Evolutionary conservation across 2,329 filamentous ascomycete species (phyloP).

Genomic region (Sporothrix dimorphospora): DNA sequence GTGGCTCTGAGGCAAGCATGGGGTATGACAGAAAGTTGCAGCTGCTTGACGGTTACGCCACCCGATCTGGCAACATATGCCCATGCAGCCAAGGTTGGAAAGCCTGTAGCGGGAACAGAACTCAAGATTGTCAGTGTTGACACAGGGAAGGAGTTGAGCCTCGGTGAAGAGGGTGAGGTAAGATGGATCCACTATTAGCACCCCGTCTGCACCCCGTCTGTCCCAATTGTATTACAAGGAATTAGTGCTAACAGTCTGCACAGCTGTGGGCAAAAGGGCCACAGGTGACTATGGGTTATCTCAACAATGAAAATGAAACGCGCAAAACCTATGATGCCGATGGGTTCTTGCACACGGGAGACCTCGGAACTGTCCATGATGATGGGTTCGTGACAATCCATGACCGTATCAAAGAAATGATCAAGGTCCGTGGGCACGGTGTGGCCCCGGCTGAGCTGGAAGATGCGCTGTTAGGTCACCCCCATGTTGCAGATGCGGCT

Average conservation of each 20-base stretch:
- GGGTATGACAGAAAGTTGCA: slow-evolving; percentile 69
- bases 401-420: slow-evolving; percentile 69
- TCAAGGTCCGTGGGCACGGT: slow-evolving; percentile 67
- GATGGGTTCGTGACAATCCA: slow-evolving; percentile 61
- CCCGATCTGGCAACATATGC: slow-evolving; percentile 58
- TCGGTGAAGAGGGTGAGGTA: slow-evolving; percentile 54
- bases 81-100: slow-evolving; percentile 60
- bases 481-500: slow-evolving; percentile 59
- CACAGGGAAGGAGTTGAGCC: slow-evolving; percentile 55
- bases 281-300: slow-evolving; percentile 55
- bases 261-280: slow-evolving; percentile 47
- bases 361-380: slow-evolving; percentile 57
- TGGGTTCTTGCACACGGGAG: slow-evolving; percentile 62
- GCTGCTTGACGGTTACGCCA: slow-evolving; percentile 65
- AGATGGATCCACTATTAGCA: too few species aligned
- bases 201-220: too few species aligned
- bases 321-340: slow-evolving; percentile 54
- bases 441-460: too few species aligned
- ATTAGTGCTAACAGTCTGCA: too few species aligned
- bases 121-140: slow-evolving; percentile 60
- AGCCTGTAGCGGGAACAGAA: slow-evolving; percentile 60
- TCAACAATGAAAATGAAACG: slow-evolving; percentile 49
- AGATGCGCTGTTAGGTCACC: slow-evolving; percentile 47
- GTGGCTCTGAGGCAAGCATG: slow-evolving; percentile 68
- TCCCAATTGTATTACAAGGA: too few species aligned